Percentiles rank a stretch among this genome's conserved stretches.
Evolutionary conservation across 2,329 filamentous ascomycete genomes (phyloP).

Genomic region (Ceratocystis cacaofunesta): DNA sequence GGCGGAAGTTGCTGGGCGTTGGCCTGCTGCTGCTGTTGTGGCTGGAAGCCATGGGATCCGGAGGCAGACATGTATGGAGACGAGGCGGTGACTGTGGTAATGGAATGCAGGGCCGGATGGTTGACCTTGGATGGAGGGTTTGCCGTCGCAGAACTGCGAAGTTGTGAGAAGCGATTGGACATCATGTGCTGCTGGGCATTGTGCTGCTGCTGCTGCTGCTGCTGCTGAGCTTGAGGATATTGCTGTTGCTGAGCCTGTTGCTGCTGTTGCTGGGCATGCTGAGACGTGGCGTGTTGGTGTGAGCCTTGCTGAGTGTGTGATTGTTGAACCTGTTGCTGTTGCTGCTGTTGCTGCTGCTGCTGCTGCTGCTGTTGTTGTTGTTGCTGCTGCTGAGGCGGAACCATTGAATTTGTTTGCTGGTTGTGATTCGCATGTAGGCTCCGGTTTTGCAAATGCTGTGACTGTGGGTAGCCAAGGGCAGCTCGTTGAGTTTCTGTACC

Average conservation of each 20-base stretch:
- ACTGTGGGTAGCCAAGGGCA: background rate
- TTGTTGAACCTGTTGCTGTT: constrained; percentile 5
- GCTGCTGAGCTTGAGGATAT: constrained; percentile 16
- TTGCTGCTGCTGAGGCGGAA: constrained; percentile 2
- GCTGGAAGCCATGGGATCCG: constrained; percentile 7
- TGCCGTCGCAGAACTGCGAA: background rate
- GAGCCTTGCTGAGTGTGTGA: constrained; percentile 15
- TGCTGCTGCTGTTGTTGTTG: constrained; percentile 18
- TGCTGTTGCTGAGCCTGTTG: constrained; percentile 13
- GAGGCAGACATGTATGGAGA: constrained; percentile 13
- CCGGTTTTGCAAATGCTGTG: constrained; percentile 6
- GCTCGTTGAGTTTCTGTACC: constrained; percentile 9
- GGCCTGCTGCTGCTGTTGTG: background rate
- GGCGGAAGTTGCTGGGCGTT: constrained; percentile 4
- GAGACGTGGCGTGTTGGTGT: constrained; percentile 12
- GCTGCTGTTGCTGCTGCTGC: background rate
- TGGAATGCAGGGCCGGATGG: constrained; percentile 8
- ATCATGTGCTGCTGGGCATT: background rate
- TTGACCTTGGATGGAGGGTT: constrained; percentile 12
- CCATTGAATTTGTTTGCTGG: constrained; percentile 15
- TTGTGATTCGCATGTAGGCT: constrained; percentile 9
- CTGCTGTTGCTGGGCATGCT: constrained; percentile 18
- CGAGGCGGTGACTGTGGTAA: background rate
- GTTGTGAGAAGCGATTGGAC: constrained; percentile 1
- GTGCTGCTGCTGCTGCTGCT: constrained; percentile 17